Evolutionary conservation across 2,329 filamentous ascomycete genomes (phyloP).

Genomic region (Exophiala phaeomuriformis): DNA sequence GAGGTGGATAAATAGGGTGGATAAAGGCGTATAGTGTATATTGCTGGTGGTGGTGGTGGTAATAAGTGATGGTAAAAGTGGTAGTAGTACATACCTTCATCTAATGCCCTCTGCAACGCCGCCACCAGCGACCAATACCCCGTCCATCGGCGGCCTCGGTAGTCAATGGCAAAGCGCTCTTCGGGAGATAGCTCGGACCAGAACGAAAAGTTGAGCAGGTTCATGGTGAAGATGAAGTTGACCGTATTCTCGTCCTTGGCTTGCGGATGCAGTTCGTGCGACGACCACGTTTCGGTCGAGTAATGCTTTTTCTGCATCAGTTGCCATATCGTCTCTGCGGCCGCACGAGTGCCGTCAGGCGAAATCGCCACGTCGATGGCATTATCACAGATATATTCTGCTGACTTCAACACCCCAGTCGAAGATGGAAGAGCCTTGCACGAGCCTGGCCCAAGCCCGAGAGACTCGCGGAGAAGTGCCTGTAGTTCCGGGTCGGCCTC

Average conservation of each 20-base stretch:
- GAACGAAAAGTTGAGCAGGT: constrained; percentile 92
- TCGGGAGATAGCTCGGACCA: constrained; percentile 69
- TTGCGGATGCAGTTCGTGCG: constrained; percentile 76
- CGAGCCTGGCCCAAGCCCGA: constrained; percentile 54
- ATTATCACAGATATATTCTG: constrained; percentile 84
- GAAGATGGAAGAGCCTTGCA: constrained; percentile 53
- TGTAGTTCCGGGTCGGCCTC: constrained; percentile 84
- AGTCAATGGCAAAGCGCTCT: constrained; percentile 75
- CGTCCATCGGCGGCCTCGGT: constrained; percentile 74
- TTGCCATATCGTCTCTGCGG: constrained; percentile 68
- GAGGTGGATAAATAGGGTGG: too few species aligned
- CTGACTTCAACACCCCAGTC: constrained; percentile 73
- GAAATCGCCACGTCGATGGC: constrained; percentile 86
- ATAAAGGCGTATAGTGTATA: too few species aligned
- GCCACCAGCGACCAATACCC: constrained; percentile 95
- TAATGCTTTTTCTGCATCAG: constrained; percentile 80
- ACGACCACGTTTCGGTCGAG: constrained; percentile 76
- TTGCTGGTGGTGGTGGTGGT: too few species aligned
- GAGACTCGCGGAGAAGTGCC: constrained; percentile 73
- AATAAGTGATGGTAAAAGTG: too few species aligned
- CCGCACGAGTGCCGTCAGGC: constrained; percentile 71
- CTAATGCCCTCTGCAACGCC: constrained; percentile 73
- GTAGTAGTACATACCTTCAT: constrained; percentile 58
- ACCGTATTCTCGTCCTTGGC: constrained; percentile 70
- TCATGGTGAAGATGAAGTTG: constrained; percentile 95